Percentiles rank a stretch among this genome's conserved stretches.
Conservation (phyloP, 2,329 filamentous ascomycete genomes). For the Nemania abortiva region DNA sequence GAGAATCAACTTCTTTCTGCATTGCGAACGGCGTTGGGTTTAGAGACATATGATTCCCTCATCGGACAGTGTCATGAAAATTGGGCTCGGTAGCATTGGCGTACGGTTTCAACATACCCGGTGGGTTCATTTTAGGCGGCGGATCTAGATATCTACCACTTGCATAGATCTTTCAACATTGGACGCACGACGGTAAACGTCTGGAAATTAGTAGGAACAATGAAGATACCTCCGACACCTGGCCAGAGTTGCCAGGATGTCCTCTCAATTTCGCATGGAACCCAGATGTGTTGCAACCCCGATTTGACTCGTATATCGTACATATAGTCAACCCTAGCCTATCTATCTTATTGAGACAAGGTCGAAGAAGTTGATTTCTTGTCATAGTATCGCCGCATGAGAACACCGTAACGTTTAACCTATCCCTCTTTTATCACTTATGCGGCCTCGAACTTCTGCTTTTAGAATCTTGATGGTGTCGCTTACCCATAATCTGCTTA, state of each 20-base stretch:
- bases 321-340: no score
- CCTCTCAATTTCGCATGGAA: neutral
- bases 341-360: no score
- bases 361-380: no score
- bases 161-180: constrained; percentile 44
- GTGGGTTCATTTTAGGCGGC: constrained; percentile 35
- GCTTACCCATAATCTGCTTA: no score
- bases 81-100: constrained; percentile 54
- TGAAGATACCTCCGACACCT: constrained; percentile 37
- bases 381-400: no score
- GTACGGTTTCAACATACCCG: constrained; percentile 56
- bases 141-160: constrained; percentile 41
- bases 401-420: no score
- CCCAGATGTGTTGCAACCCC: constrained; percentile 2
- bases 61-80: constrained; percentile 54
- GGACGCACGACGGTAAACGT: constrained; percentile 29
- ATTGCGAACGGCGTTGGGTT: constrained; percentile 54
- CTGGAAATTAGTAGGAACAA: constrained; percentile 29
- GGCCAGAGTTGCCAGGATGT: constrained; percentile 26
- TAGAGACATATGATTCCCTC: constrained; percentile 55
- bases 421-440: no score
- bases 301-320: no score
- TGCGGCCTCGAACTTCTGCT: no score
- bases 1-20: constrained; percentile 57
- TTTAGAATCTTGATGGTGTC: no score